Evolutionary conservation across 2,329 filamentous ascomycete species (phyloP), one percentile per base, ranked within the genome.

Genomic region (Diplodia scrobiculata): DNA sequence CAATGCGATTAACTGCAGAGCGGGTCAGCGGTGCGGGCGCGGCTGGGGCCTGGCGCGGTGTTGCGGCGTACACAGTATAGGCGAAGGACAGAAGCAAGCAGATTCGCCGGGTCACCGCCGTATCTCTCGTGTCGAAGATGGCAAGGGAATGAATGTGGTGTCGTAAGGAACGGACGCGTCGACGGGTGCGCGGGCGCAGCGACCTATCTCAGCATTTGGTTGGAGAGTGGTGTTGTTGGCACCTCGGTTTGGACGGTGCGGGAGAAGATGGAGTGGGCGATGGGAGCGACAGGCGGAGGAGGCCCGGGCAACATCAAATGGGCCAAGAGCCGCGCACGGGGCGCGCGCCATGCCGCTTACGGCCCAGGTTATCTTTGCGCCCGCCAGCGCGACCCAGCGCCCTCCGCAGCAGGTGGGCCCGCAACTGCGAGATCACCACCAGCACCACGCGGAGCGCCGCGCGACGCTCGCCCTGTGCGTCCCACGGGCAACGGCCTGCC

Each of bases 101-200:
- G 58, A 50, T 64, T 64, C 60, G 53, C 60, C 60, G 47, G 60
- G 60, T 64, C 60, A 53, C 60, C 60, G 60, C 60, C 50, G 50
- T 53, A 32, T 62, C 58, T 62, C 58, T 62, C 58, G 58, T 50
- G 58, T 62, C 58, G 58, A 62, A 62, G 45, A 50, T 48, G 41
- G 41, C 51, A 62, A 62, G 29, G 58, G 58, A 62, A 62, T 34
- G 58, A 62, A 62, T 62, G 58, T 65, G 63, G 52, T 36, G 34
- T 65, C 51, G 63, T 65, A 65, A 65, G 63, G 63, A 65, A 65
- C 63, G 63, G 63, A 65, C 63, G 63, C 51, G 41, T 54, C 63
- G 63, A 65, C 27, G 53, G 63, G 53, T 65, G 63, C 63, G 53
- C 51, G 41, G 36, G 36, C n/a, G 63, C 51, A 53, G 25, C 52